Evolutionary conservation across 257 asterid species (phyloP), one percentile per base, ranked within the genome.

Genomic region (Solanum rostratum): DNA sequence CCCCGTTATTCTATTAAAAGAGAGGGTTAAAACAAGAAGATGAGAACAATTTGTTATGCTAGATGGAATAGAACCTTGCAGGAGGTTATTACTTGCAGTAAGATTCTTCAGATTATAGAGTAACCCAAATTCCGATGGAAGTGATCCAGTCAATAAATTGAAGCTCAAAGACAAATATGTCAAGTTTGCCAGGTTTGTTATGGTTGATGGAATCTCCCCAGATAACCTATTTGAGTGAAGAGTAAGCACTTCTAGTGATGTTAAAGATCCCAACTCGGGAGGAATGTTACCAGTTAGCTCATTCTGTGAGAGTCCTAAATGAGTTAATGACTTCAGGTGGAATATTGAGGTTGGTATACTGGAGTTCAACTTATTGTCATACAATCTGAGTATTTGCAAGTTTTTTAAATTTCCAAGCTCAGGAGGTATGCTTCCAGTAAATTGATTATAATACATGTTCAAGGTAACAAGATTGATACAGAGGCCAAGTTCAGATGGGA

Each of bases 191-290:
- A 94, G 81, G 46, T 73, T 84, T 11, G 98, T 91, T 84, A 95
- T 83, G 18, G 89, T 88, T 37, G 90, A 68, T 30, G 98, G 99
- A 74, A 94, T 86, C 83, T 84, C 92, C 18, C 97, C 97, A 1
- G 91, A 89, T 81, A 95, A 91, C 39, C 88, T 88, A 85, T 94
- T 95, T 6, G 85, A 84, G 68, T 95, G 99, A 82, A 95, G 97
- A 52, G 98, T 95, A 22, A 95, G 85, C 15, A 93, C 88, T 88
- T 92, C 37, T 27, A 95, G 82, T 27, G 99, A 92, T 80, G 81
- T 87, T 89, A 92, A 81, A 14, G 88, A 89, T 30, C 90, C 93
- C 4, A 95, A 87, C 54, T 73, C 83, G 2, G 90, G 43, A 37
- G 97, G 92, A 59, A 95, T 91, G 14, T 13, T 9, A 15, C 97